Evolutionary conservation across 345 rosid genomes (phyloP), one percentile per base, ranked within the genome.

Genomic region (Eucalyptus victrix): DNA sequence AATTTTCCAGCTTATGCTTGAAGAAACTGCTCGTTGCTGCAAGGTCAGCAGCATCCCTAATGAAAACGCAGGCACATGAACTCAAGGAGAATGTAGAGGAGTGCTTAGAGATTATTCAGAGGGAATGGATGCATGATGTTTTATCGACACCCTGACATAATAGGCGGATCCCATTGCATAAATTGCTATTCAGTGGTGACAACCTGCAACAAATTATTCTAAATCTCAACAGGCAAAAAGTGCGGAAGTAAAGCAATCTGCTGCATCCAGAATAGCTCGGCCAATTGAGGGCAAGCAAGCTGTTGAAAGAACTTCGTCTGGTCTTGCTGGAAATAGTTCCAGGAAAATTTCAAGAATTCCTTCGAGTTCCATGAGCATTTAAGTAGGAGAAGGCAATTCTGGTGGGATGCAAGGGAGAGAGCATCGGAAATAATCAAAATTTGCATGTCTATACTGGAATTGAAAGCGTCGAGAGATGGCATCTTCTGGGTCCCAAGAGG

Each of bases 391-490:
- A 91, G 93, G 65, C 94, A 96, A 88, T 90, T 96, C 88, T 92
- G 96, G 50, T 92, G 94, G 94, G 98, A 96, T 90, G 93, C 96
- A 90, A 93, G 94, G 91, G 98, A 96, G 92, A 97, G 93, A 92
- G 98, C 97, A 91, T 95, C 95, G 85, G 90, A 94, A 72, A 90
- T 94, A 88, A 93, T 94, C 88, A 95, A 94, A 89, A 89, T 95
- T 90, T 95, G 97, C 96, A 94, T 93, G 94, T 95, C 97, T 50
- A 86, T 94, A 67, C 89, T 97, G 90, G 97, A 96, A 92, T 96
- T 97, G 90, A 98, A 97, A 94, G 96, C 94, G 58, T 97, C 98
- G 80, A 92, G 99, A 90, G 98, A 96, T 92, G 98, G 98, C 60
- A 91, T 94, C 89, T 95, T 95, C 89, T 92, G 69, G 91, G 92